Conservation (phyloP, 2,329 filamentous ascomycete genomes). For the Penicillium hesseltinei region DNA sequence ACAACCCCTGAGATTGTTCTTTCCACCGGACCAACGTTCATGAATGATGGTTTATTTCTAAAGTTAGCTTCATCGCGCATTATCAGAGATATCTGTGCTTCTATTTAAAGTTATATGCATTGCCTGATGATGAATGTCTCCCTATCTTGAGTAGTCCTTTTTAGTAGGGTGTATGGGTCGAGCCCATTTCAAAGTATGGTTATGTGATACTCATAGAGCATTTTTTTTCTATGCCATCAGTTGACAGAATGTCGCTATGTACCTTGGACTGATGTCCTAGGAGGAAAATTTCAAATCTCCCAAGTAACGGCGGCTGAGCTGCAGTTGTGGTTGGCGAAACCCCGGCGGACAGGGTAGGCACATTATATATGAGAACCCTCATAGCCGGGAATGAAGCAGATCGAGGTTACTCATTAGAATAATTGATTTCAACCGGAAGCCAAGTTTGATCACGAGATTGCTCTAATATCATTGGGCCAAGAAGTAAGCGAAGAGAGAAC, state of each 20-base stretch:
- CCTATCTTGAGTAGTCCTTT: background rate
- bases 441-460: background rate
- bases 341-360: background rate
- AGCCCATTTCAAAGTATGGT: no score
- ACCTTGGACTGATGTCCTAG: no score
- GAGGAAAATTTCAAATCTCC: no score
- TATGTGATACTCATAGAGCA: no score
- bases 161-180: background rate
- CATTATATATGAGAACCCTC: background rate
- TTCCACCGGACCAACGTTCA: background rate
- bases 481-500: background rate
- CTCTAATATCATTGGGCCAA: background rate
- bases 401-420: background rate
- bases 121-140: background rate
- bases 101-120: background rate
- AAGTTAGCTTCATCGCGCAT: background rate
- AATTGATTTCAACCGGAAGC: background rate
- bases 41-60: background rate
- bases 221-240: no score
- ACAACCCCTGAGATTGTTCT: background rate
- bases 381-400: no score
- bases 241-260: no score
- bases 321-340: background rate
- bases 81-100: background rate
- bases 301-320: no score